phyloP scores from a whole-genome alignment of 1,284 basidiomycete species.

The Amylostereum areolatum region DNA sequence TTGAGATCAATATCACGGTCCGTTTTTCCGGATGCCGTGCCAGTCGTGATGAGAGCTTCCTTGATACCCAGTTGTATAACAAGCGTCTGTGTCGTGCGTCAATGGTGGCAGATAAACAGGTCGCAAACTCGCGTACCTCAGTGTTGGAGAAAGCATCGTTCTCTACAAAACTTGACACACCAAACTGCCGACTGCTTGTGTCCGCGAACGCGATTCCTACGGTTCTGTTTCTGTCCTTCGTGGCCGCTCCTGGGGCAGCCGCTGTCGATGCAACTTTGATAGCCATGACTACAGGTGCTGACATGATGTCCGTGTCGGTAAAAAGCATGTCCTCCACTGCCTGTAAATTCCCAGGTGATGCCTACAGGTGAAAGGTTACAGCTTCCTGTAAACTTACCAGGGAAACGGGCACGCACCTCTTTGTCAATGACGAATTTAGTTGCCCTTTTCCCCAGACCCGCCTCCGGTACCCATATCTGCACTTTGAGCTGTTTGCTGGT shows the following conservation, averaged over 20 bases:
- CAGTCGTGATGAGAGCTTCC: constrained; percentile 76
- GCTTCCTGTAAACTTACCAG: constrained; percentile 1
- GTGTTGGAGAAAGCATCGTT: constrained; percentile 96
- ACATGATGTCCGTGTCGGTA: constrained; percentile 73
- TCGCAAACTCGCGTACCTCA: constrained; percentile 51
- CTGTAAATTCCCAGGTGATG: constrained; percentile 93
- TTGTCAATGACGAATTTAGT: constrained; percentile 74
- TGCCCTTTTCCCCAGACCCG: constrained; percentile 69
- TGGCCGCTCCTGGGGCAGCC: constrained; percentile 27
- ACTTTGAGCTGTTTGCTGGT: constrained; percentile 88
- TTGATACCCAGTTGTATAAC: constrained; percentile 96
- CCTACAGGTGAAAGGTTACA: constrained; percentile 37
- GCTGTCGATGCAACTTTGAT: constrained; percentile 68
- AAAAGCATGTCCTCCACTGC: constrained; percentile 94
- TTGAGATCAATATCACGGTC: constrained; percentile 83
- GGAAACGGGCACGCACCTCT: constrained; percentile 46
- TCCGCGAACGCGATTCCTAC: constrained; percentile 77
- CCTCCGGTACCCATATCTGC: constrained; percentile 85
- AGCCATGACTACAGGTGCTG: constrained; percentile 89
- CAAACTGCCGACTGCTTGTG: constrained; percentile 67
- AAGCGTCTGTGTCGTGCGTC: constrained; percentile 56
- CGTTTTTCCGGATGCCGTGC: constrained; percentile 61
- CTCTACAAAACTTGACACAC: constrained; percentile 86
- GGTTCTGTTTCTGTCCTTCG: constrained; percentile 52
- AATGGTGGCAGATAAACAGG: background rate